Evolutionary conservation across 441 rosid genomes (phyloP).

Genomic region (Populus hybrid): DNA sequence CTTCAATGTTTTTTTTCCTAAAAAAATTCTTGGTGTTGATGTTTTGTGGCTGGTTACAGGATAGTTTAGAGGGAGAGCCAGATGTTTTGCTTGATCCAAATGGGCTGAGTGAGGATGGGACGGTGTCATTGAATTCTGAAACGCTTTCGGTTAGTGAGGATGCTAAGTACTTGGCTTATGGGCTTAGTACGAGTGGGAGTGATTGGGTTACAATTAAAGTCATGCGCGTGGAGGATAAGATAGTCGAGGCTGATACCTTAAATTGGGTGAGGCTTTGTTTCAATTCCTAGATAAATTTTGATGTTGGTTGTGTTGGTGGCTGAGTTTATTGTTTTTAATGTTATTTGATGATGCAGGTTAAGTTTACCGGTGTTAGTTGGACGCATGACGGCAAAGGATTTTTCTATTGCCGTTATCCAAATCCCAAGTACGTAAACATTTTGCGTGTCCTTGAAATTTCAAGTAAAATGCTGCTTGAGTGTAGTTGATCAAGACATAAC

Average conservation of each 20-base stretch:
- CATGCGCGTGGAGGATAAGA: slow-evolving; percentile 62
- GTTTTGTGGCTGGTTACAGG: slow-evolving; percentile 37
- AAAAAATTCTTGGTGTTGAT: not conserved
- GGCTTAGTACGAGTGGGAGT: slow-evolving; percentile 89
- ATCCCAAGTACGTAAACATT: slow-evolving; percentile 60
- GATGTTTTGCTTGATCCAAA: slow-evolving; percentile 91
- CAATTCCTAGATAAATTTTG: not conserved
- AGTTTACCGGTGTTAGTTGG: slow-evolving; percentile 78
- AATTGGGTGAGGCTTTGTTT: slow-evolving; percentile 66
- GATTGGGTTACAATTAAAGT: slow-evolving; percentile 88
- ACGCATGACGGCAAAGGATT: slow-evolving; percentile 84
- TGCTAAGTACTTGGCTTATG: slow-evolving; percentile 73
- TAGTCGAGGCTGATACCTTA: slow-evolving; percentile 65
- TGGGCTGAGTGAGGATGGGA: slow-evolving; percentile 79
- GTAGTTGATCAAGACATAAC: not conserved
- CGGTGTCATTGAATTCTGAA: slow-evolving; percentile 46
- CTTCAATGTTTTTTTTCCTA: not conserved
- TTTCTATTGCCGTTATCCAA: slow-evolving; percentile 92
- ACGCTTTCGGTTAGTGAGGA: slow-evolving; percentile 65
- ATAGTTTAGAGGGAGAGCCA: slow-evolving; percentile 63
- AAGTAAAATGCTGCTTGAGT: not conserved
- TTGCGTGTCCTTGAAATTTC: not conserved
- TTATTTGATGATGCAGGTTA: slow-evolving; percentile 44
- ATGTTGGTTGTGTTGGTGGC: not conserved
- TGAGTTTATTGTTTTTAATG: slow-evolving; percentile 4